Base-by-base conservation (phyloP, 2,329 filamentous ascomycete species). In the Bimuria novae-zelandiae region DNA sequence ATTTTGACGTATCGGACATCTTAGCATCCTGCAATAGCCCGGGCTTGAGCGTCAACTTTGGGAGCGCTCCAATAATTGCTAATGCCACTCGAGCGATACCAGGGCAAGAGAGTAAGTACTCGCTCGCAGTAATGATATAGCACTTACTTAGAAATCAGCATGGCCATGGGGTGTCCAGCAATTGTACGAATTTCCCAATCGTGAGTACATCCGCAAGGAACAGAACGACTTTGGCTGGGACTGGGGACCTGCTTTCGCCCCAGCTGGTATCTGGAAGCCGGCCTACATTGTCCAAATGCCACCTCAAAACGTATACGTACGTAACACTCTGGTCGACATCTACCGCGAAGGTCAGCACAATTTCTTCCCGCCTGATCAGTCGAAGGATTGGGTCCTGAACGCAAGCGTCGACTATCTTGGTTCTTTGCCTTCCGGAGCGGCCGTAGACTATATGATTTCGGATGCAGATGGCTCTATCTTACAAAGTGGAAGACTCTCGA, bases 211-310 rank as follows among this genome's bases (percentile, higher is more conserved):
- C 30, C 77, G 84, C 25, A 86, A 87, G 62, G 80, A 86, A 62
- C 81, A 86, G 64, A 82, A 76, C 7, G 83, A 86, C 64, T 86
- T 86, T 65, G 85, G 85, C 1, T 87, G 84, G 84, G 57, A 65
- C 37, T 85, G 83, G 83, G 82, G 82, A 8, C 82, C 82, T 8
- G 82, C 80, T 0, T 85, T 87, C 63, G 76, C 79, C n/a, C 83
- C 84, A 0, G 80, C 82, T n/a, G 84, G 85, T 2, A 81, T 84
- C 6, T 88, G 84, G 85, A 77, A 82, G 56, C 80, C 83, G 36
- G 83, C 81, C 1, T 84, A 79, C 64, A 68, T 84, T 1, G 74
- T 85, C 11, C 82, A 86, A 56, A 72, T 84, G 7, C 63, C 68
- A 3, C 54, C 70, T 1, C 54, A 72, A 1, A 71, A 79, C 29